Conservation (phyloP, 768 basidiomycete genomes). For the Kwoniella sp. region DNA sequence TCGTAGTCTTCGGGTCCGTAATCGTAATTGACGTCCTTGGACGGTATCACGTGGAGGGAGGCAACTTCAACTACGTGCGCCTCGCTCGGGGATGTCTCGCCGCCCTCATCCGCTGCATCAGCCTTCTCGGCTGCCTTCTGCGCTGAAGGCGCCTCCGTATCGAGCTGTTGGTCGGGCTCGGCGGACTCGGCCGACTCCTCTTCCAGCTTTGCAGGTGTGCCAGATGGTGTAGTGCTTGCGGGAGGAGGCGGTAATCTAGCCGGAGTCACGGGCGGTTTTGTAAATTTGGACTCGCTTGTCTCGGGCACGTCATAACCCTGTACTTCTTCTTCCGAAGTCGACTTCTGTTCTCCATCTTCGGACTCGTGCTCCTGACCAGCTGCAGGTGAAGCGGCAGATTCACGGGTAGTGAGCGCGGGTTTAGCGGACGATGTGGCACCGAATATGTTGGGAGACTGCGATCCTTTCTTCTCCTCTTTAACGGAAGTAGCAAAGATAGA, state of each 20-base stretch:
- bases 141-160: background rate
- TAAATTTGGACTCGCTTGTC: background rate
- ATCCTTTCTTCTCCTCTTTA: background rate
- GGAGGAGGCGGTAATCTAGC: background rate
- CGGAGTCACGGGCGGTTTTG: background rate
- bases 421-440: background rate
- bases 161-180: background rate
- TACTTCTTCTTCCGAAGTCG: conserved; percentile 1
- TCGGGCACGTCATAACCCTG: conserved; percentile 8
- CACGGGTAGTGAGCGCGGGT: background rate
- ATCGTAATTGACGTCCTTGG: too few species aligned
- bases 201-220: background rate
- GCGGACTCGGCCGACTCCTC: background rate
- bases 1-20: conserved; percentile 11
- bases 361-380: background rate
- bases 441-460: background rate
- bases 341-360: background rate
- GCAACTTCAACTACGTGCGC: too few species aligned
- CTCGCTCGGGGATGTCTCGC: too few species aligned
- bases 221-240: background rate
- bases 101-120: background rate
- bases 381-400: background rate
- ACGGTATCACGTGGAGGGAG: too few species aligned
- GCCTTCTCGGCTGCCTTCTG: background rate
- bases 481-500: conserved; percentile 5